Conservation (phyloP, 2,329 filamentous ascomycete genomes). For the Fusarium tanahbumbuense region DNA sequence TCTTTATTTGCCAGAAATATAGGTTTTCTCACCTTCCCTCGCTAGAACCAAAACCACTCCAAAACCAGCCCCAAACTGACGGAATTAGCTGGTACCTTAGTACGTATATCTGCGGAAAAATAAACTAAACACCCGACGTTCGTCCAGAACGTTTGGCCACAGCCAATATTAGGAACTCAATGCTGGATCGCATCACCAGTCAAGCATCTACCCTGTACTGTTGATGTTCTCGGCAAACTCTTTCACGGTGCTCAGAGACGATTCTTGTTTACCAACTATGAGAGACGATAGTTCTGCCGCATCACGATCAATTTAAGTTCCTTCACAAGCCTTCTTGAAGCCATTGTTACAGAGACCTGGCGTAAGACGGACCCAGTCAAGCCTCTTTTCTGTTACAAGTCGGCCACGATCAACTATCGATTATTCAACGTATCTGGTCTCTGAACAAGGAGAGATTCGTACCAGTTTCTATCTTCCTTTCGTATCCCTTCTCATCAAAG, state of each 20-base stretch:
- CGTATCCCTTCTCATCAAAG: conserved; percentile 37
- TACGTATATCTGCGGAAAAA: no score
- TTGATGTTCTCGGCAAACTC: background rate
- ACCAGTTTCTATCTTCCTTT: conserved; percentile 12
- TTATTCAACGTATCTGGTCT: conserved; percentile 16
- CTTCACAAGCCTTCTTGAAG: conserved; percentile 20
- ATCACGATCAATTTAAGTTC: conserved; percentile 21
- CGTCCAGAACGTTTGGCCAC: background rate
- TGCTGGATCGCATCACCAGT: background rate
- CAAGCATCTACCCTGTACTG: conserved; percentile 27
- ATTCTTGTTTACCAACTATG: background rate
- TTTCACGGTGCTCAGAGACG: background rate
- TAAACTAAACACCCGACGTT: background rate
- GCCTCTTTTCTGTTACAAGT: conserved; percentile 3
- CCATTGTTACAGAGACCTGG: conserved; percentile 15
- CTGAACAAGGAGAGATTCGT: conserved; percentile 5
- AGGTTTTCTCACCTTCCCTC: background rate
- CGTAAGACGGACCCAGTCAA: conserved; percentile 19
- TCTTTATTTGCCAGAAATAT: conserved; percentile 12
- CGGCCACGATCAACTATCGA: conserved; percentile 4
- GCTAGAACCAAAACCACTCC: no score
- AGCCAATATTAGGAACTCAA: background rate
- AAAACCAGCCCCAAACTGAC: no score
- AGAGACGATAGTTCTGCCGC: background rate
- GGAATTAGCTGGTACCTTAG: no score